Evolutionary conservation across 176 grass and related monocot species (phyloP), one percentile per base, ranked within the genome.

Genomic region (Juncus inflexus): DNA sequence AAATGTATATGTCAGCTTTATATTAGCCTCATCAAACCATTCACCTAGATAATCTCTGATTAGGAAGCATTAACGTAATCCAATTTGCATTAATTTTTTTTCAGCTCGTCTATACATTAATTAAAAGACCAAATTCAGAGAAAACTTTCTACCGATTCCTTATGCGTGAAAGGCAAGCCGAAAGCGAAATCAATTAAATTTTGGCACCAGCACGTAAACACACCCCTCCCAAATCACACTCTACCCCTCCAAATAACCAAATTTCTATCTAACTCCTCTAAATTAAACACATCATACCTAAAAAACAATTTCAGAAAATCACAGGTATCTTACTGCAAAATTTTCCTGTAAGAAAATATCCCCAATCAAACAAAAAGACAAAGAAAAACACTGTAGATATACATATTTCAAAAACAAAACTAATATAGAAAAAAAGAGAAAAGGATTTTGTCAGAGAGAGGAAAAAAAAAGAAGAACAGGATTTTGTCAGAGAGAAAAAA

Each of bases 151-250:
- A 12, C 40, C 19, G 3, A 58, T 41, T 54, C 0, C 6, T 41
- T 64, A 16, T 51, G 60, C 60, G 72, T 64, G 45, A 63, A 75
- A 75, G 72, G 59, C 37, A 53, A 64, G 5, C 60, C 45, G 50
- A 64, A 53, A 55, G 49, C 72, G 45, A 61, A 38, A 41, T 64
- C 4, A 58, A 63, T 50, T 62, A 9, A 69, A 39, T 40, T 15
- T 57, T 4, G 14, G 5, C 54, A 57, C 54, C 7, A 15, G 54
- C 40, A 28, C 55, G 66, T 69, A 12, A 38, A 69, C 4, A 10
- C 52, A 3, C 6, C 15, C 66, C 63, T 8, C 2, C 9, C 43
- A 47, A 47, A 47, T 47, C 9, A 47, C 43, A 47, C 35, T 49
- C 42, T 12, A 66, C 14, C 52, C 66, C 50, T 56, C 50, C 2